Conservation (phyloP, 768 basidiomycete species). For the Mycena olivaceomarginata region DNA sequence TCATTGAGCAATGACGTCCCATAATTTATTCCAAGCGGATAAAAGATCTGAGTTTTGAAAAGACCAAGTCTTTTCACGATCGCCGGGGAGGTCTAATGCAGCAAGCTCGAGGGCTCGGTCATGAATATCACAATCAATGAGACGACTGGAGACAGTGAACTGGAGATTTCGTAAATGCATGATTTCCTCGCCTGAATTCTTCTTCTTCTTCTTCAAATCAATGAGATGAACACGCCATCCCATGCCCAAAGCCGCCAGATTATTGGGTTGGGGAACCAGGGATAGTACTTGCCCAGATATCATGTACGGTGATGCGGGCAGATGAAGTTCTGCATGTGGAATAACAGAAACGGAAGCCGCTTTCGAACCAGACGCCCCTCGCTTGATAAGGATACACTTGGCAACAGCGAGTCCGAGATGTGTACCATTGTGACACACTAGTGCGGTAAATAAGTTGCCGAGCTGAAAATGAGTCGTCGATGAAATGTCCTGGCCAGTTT, state of each 20-base stretch:
- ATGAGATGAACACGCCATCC: constrained; percentile 16
- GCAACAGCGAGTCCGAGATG: constrained; percentile 18
- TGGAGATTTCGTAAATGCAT: constrained; percentile 8
- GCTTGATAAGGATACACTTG: constrained; percentile 14
- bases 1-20: too few species aligned
- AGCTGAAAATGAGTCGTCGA: constrained; percentile 13
- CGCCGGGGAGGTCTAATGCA: too few species aligned
- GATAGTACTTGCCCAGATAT: constrained; percentile 14
- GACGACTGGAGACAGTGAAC: constrained; percentile 14
- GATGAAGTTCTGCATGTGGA: constrained; percentile 1
- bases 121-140: too few species aligned
- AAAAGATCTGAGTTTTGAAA: too few species aligned
- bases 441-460: constrained; percentile 13
- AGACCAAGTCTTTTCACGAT: too few species aligned
- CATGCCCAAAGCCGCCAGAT: background rate
- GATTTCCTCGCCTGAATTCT: background rate
- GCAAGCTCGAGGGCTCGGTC: too few species aligned
- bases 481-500: constrained; percentile 5
- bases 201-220: background rate
- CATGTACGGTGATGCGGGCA: background rate
- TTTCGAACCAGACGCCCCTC: background rate
- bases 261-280: background rate
- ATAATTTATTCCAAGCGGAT: too few species aligned
- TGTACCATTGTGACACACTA: constrained; percentile 9
- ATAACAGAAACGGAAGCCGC: background rate